Evolutionary conservation across 805 yeast genomes (phyloP), one percentile per base, ranked within the genome.

Genomic region (Nakazawaea laoshanensis): DNA sequence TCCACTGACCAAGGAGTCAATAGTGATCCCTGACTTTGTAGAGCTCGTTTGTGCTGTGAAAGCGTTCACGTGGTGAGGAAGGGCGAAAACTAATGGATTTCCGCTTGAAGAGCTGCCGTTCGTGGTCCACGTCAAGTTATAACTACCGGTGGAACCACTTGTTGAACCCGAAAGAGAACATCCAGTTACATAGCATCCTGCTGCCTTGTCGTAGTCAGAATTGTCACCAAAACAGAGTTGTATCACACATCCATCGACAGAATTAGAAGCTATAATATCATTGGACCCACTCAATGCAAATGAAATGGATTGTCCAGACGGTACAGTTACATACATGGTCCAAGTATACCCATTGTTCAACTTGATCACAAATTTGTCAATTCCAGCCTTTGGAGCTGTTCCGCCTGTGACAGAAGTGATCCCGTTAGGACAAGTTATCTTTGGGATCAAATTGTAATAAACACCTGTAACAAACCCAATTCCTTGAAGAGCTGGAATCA

Each of bases 381-480:
- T 49, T 13, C 65, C 54, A 29, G 63, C 35, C 39, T 63, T 49
- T 17, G 65, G 56, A 3, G 59, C 52, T 2, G 61, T 58, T 1
- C 45, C 52, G 19, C 54, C 59, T 3, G 59, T 56, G 35, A 80
- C 61, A 13, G 59, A 57, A 39, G 67, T 70, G 34, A 82, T 61
- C 0, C 94, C 94, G 18, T 81, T 80, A 19, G 65, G 67, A 16
- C 83, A 71, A n/a, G 67, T 63, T 17, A 81, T 42, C 38, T 56
- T 51, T 2, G 86, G 81, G 19, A 63, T 62, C 44, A 77, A 55
- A 38, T 61, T 56, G 47, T 68, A 65, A 41, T 69, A 78, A 16
- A 70, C 54, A 18, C 77, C 84, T 20, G 95, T 79, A 11, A 83
- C 72, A 41, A 83, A 75, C 5, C 95, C 95, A 70, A 43, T 64